Evolutionary conservation across 352 stramenopile genomes (phyloP), one percentile per base, ranked within the genome.

Genomic region (Phytophthora tubulina): DNA sequence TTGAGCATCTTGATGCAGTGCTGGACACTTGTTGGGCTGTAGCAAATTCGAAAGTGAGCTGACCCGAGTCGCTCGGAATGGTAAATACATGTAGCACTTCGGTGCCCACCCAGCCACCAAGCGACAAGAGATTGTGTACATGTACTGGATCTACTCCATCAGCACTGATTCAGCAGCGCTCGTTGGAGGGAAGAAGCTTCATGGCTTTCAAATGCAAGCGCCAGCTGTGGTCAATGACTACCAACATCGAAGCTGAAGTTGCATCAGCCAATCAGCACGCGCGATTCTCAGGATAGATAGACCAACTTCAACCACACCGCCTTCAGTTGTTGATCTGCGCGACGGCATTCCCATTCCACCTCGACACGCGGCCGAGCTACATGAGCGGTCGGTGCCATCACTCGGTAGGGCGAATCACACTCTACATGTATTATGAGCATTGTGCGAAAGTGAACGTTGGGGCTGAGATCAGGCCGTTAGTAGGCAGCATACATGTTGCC

Each of bases 1-100:
- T 63, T 57, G 31, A 70, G 41, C 62, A 63, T 70, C 41, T 70
- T 55, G 31, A 31, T 95, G 21, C 21, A 21, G 21, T 21, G 1
- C 21, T 21, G 1, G 6, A 46, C 32, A 45, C 17, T 56, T 70
- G 41, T 14, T 35, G n/a, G 14, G 41, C 45, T 31, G 17, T 33
- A 14, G 36, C 30, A 50, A 70, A 59, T 52, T 63, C 15, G 42
- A 63, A 70, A 70, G 44, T 70, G 42, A 63, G 42, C 36, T 60
- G 27, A 15, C 8, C 17, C 5, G 27, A 36, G 15, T 7, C 46
- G 27, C 46, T 35, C n/a, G 7, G 31, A 35, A 46, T 21, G 21
- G 21, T 21, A 21, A n/a, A n/a, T n/a, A n/a, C n/a, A 45, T 45
- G 39, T 21, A 45, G 13, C 1, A n/a, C 27, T 53, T 6, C 32